These are phyloP conservation scores for Laguncularia racemosa DNA, from an alignment of 345 rosid species.

Conservation along the genomic window DNA sequence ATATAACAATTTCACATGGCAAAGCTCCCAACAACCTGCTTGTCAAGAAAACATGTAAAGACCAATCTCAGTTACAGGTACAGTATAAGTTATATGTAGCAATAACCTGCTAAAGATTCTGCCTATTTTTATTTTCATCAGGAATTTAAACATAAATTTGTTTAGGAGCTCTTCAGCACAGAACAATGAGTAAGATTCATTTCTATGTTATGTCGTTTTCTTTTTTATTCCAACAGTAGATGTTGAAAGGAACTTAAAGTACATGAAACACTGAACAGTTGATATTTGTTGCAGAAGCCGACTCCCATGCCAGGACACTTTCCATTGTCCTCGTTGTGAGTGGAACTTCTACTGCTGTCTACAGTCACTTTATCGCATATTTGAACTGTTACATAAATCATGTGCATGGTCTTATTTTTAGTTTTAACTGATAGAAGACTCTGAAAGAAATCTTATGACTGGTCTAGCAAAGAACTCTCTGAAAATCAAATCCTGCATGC, in stretches of 20 bases:
- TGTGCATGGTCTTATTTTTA: too few relatives aligned
- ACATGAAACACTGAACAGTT: neutral
- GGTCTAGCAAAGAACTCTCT: too few relatives aligned
- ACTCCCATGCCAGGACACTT: slow-evolving; percentile 27
- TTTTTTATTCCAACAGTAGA: neutral
- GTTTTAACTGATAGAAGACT: too few relatives aligned
- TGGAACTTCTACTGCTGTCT: neutral
- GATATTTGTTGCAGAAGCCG: slow-evolving; percentile 6
- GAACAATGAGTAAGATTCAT: slow-evolving; percentile 24
- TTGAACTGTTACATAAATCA: neutral
- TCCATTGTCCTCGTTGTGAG: slow-evolving; percentile 30
- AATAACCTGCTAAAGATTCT: neutral
- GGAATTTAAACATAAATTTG: slow-evolving; percentile 35
- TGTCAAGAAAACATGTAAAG: slow-evolving; percentile 36
- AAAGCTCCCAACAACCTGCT: slow-evolving; percentile 24
- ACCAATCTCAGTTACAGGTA: neutral
- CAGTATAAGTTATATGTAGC: neutral
- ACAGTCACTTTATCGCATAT: neutral
- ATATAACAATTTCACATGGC: slow-evolving; percentile 33
- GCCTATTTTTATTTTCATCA: slow-evolving; percentile 3
- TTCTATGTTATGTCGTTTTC: neutral
- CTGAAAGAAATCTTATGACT: too few relatives aligned
- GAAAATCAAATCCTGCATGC: neutral
- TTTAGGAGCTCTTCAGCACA: slow-evolving; percentile 25
- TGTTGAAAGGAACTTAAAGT: neutral